Evolutionary conservation across 2,329 filamentous ascomycete species (phyloP).

Genomic region (Orbilia ellipsospora): DNA sequence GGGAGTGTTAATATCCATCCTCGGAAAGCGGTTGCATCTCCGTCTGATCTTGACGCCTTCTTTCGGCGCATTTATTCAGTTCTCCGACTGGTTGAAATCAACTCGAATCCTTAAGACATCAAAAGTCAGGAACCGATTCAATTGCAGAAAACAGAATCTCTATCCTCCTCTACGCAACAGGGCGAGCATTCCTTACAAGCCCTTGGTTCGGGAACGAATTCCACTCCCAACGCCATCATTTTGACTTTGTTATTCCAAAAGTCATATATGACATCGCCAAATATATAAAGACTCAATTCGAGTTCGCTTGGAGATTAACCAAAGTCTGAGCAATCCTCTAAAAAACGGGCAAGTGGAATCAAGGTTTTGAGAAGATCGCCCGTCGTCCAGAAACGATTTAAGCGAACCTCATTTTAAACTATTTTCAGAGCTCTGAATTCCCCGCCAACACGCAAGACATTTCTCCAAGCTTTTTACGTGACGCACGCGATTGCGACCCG

Average conservation of each 20-base stretch:
- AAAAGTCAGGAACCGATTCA: background rate
- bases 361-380: background rate
- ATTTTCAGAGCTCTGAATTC: slow-evolving; percentile 13
- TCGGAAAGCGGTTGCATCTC: background rate
- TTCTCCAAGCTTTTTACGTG: too few relatives aligned
- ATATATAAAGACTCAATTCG: background rate
- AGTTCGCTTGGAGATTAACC: background rate
- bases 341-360: background rate
- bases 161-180: slow-evolving; percentile 28
- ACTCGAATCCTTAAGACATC: background rate
- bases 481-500: background rate
- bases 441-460: slow-evolving; percentile 10
- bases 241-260: background rate
- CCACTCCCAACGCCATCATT: background rate
- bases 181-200: slow-evolving; percentile 14
- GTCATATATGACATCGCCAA: background rate
- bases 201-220: slow-evolving; percentile 22
- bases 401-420: slow-evolving; percentile 17
- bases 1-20: background rate
- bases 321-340: background rate
- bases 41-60: too few relatives aligned
- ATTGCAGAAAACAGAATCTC: slow-evolving; percentile 12
- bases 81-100: too few relatives aligned
- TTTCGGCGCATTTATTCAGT: too few relatives aligned
- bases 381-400: slow-evolving; percentile 11